These are phyloP conservation scores for Peronospora farinosa DNA, from an alignment of 352 stramenopile species.

Conservation along the genomic window DNA sequence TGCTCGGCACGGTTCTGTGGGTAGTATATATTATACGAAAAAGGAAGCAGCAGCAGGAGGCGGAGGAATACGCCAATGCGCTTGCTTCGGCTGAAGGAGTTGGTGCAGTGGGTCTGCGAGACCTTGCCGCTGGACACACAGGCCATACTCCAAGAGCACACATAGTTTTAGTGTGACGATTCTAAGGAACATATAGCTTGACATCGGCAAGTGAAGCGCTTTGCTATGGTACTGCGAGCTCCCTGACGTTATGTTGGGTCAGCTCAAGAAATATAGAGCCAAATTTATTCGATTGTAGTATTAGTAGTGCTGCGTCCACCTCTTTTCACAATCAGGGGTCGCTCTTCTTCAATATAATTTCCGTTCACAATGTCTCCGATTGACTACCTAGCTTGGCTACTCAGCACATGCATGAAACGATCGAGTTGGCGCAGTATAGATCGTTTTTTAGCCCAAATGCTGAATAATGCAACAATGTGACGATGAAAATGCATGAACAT, in stretches of 20 bases:
- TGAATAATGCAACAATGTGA: too few relatives aligned
- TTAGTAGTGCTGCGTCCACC: neutral
- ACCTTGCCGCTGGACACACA: constrained; percentile 17
- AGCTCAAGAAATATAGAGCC: too few relatives aligned
- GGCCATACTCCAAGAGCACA: constrained; percentile 47
- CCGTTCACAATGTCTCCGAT: too few relatives aligned
- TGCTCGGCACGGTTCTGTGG: constrained; percentile 54
- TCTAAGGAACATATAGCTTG: neutral
- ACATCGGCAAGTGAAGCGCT: neutral
- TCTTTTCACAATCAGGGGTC: neutral
- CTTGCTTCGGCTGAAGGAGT: constrained; percentile 29
- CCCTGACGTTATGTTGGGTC: neutral
- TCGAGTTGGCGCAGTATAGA: too few relatives aligned
- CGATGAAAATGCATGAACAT: too few relatives aligned
- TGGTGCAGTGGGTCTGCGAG: constrained; percentile 13
- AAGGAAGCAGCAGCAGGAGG: constrained; percentile 44
- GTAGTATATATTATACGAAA: constrained; percentile 45
- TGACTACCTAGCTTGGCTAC: too few relatives aligned
- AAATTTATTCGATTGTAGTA: neutral
- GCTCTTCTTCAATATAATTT: too few relatives aligned
- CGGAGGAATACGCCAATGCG: constrained; percentile 33
- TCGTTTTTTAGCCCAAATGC: too few relatives aligned
- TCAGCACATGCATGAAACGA: too few relatives aligned
- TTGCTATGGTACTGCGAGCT: constrained; percentile 3
- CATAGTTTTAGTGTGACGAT: constrained; percentile 26